Evolutionary conservation across 352 stramenopile genomes (phyloP).

Genomic region (Thraustochytrium striatum): DNA sequence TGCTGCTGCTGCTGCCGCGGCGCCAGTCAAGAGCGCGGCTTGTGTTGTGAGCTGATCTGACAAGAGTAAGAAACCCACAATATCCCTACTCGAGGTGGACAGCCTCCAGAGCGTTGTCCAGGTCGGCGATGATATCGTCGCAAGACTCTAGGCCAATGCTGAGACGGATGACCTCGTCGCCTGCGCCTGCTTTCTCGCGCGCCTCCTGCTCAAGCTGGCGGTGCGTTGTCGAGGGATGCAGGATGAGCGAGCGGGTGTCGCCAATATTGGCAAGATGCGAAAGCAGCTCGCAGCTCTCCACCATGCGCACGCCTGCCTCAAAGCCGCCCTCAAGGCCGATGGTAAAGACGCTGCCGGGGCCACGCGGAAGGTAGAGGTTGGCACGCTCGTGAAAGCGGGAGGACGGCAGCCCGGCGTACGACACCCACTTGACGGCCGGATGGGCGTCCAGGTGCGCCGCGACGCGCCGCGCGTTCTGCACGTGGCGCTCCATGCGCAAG

Average conservation of each 20-base stretch:
- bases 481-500: slow-evolving; percentile 66
- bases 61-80: too few relatives aligned
- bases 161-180: slow-evolving; percentile 86
- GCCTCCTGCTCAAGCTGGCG: slow-evolving; percentile 84
- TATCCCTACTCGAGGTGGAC: too few relatives aligned
- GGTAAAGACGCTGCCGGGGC: slow-evolving; percentile 62
- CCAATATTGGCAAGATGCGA: slow-evolving; percentile 85
- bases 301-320: slow-evolving; percentile 57
- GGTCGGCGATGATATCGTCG: slow-evolving; percentile 86
- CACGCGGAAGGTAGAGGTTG: slow-evolving; percentile 56
- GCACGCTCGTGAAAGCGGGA: slow-evolving; percentile 67
- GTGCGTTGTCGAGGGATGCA: slow-evolving; percentile 87
- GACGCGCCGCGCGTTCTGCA: slow-evolving; percentile 77
- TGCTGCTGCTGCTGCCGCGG: too few relatives aligned
- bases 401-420: slow-evolving; percentile 82
- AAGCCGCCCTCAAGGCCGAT: slow-evolving; percentile 64
- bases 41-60: too few relatives aligned
- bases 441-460: slow-evolving; percentile 80
- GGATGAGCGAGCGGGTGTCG: slow-evolving; percentile 84
- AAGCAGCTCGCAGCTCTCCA: slow-evolving; percentile 78
- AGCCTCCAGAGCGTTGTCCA: slow-evolving; percentile 72
- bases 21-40: too few relatives aligned
- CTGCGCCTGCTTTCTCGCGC: slow-evolving; percentile 77
- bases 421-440: slow-evolving; percentile 71
- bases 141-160: slow-evolving; percentile 88